phyloP scores from a whole-genome alignment of 208 protist genomes.

The Leptomonas seymouri region DNA sequence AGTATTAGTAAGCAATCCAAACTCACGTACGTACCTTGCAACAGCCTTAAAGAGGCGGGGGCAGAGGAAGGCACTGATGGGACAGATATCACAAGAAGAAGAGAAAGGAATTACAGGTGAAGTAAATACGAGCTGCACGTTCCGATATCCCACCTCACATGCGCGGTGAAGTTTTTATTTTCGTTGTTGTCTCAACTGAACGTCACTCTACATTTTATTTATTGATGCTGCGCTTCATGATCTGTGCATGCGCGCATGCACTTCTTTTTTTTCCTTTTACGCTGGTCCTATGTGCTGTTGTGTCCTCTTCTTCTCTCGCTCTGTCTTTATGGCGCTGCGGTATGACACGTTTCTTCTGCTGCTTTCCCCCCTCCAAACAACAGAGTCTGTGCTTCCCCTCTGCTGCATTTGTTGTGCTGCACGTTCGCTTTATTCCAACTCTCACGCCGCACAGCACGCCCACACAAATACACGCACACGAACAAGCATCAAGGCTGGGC shows the following conservation, averaged over 20 bases:
- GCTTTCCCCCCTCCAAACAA: constrained; percentile 13
- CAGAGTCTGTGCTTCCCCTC: constrained; percentile 18
- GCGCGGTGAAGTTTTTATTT: not conserved
- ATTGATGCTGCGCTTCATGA: too few species aligned
- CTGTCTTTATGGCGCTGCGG: constrained; percentile 1
- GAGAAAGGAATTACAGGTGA: constrained; percentile 1
- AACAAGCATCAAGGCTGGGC: not conserved
- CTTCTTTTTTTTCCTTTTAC: not conserved
- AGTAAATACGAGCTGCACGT: not conserved
- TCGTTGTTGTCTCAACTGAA: not conserved
- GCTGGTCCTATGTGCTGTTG: not conserved
- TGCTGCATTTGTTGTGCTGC: not conserved
- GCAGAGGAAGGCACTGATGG: not conserved
- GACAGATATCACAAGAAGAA: not conserved
- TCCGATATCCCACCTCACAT: not conserved
- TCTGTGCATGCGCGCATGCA: too few species aligned
- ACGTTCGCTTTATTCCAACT: not conserved
- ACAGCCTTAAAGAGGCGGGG: not conserved
- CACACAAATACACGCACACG: not conserved
- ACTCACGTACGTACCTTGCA: constrained; percentile 3
- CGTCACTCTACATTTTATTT: too few species aligned
- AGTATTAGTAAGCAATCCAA: constrained; percentile 29
- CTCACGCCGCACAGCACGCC: not conserved
- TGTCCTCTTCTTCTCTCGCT: constrained; percentile 4
- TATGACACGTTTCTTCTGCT: constrained; percentile 12